Evolutionary conservation across 2,329 filamentous ascomycete genomes (phyloP).

Genomic region (Pseudocercospora cruenta): DNA sequence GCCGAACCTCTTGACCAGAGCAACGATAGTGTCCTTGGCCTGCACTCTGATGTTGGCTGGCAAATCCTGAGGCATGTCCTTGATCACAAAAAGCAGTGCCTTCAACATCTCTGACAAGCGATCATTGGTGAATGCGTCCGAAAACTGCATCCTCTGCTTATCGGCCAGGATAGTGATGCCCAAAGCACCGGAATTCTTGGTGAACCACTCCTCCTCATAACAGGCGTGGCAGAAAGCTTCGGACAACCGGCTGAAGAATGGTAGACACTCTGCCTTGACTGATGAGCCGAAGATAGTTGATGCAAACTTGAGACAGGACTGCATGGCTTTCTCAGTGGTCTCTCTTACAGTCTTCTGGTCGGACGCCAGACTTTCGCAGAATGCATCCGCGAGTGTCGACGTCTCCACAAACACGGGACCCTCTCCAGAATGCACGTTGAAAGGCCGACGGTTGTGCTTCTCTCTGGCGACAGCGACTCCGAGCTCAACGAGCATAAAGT

Average conservation of each 20-base stretch:
- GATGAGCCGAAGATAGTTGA: constrained; percentile 74
- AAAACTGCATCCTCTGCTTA: constrained; percentile 80
- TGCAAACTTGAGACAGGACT: constrained; percentile 76
- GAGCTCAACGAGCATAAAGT: constrained; percentile 88
- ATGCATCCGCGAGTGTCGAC: constrained; percentile 82
- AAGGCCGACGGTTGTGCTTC: constrained; percentile 75
- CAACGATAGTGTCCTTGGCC: constrained; percentile 75
- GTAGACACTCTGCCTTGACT: constrained; percentile 71
- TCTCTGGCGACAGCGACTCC: constrained; percentile 80
- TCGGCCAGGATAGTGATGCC: constrained; percentile 89
- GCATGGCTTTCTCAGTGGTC: constrained; percentile 76
- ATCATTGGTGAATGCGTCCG: constrained; percentile 78
- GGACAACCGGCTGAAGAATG: constrained; percentile 82
- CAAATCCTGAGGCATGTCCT: constrained; percentile 93
- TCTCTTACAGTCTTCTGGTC: constrained; percentile 80
- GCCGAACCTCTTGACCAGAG: constrained; percentile 76
- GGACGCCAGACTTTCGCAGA: constrained; percentile 86
- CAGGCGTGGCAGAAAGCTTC: constrained; percentile 91
- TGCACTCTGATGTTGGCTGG: constrained; percentile 84
- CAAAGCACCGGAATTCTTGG: constrained; percentile 87
- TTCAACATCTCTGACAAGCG: constrained; percentile 87
- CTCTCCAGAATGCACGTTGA: constrained; percentile 84
- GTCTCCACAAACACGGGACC: constrained; percentile 85
- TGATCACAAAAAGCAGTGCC: constrained; percentile 95
- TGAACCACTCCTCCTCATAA: constrained; percentile 98